Evolutionary conservation across 1,284 basidiomycete species (phyloP), one percentile per base, ranked within the genome.

Genomic region (Coniferiporia weirii): DNA sequence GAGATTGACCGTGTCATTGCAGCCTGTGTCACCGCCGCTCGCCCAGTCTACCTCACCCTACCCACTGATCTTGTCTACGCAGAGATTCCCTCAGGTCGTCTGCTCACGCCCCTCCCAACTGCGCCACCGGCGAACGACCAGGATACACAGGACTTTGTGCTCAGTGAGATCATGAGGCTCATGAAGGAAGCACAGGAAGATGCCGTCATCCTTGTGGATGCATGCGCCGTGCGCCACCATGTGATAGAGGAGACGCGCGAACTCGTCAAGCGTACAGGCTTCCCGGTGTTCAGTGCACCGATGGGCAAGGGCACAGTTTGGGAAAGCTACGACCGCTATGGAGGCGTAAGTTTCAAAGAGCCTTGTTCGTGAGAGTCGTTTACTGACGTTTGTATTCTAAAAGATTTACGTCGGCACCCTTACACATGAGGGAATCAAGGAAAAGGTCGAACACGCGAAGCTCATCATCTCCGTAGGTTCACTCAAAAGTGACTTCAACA

Each of bases 401-500:
- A 61, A 90, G 87, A 89, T 91, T 61, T 94, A 94, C 67, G 80
- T 93, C 43, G 93, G 94, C 2, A 82, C 82, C 3, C 83, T 93
- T 67, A 88, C 83, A n/a, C 78, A 84, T 52, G 84, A 86, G 0
- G 77, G 76, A 15, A 79, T 95, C 65, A 86, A 85, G 70, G 79
- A 89, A 56, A 84, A 82, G 61, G 86, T 97, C 38, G 93, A 98
- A 72, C 75, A 71, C 1, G 86, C 93, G 9, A 93, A 93, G 67
- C 79, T 98, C 54, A 86, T 95, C 60, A 74, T 98, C 35, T 91
- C 88, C 43, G 77, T 97, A 61, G 95, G 95, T 19, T 76, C 79
- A 0, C 75, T 97, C 52, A 86, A 86, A 73, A 87, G 82, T 61
- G 96, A 98, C 71, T 97, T 95, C 79, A 98, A 98, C 70, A 90